Conservation (phyloP, 345 rosid species). For the Streptanthus diversifolius region DNA sequence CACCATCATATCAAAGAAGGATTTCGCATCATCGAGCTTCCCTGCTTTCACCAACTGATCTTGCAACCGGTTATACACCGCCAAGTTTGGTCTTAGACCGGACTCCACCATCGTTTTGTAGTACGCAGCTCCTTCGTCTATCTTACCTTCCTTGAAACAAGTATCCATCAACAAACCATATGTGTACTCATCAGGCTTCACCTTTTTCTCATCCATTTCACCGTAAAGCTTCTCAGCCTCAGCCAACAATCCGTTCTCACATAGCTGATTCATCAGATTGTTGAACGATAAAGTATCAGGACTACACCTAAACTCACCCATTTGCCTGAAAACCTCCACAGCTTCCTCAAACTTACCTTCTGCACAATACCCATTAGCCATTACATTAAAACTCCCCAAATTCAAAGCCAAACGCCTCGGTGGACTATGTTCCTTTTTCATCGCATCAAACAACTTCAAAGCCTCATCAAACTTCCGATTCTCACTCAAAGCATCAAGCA, state of each 20-base stretch:
- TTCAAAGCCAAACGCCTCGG: slow-evolving; percentile 61
- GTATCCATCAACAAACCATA: slow-evolving; percentile 68
- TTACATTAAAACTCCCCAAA: slow-evolving; percentile 84
- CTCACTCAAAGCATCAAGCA: slow-evolving; percentile 70
- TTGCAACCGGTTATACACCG: slow-evolving; percentile 65
- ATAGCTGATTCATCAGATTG: slow-evolving; percentile 73
- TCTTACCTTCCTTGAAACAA: slow-evolving; percentile 53
- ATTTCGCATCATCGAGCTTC: slow-evolving; percentile 72
- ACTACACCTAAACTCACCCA: slow-evolving; percentile 59
- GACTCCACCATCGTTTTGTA: slow-evolving; percentile 66
- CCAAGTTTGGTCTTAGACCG: slow-evolving; percentile 68
- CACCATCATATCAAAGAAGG: slow-evolving; percentile 71
- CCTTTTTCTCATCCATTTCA: slow-evolving; percentile 76
- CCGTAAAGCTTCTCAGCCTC: slow-evolving; percentile 69
- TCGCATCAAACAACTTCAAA: slow-evolving; percentile 60
- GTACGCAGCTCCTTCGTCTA: slow-evolving; percentile 81
- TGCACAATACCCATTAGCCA: slow-evolving; percentile 69
- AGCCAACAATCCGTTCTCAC: slow-evolving; percentile 54
- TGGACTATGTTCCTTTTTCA: slow-evolving; percentile 61
- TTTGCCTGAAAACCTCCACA: slow-evolving; percentile 58
- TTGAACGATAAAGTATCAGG: slow-evolving; percentile 67
- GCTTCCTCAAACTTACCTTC: slow-evolving; percentile 65
- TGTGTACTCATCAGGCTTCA: slow-evolving; percentile 81
- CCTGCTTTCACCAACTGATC: slow-evolving; percentile 56
- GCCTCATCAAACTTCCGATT: slow-evolving; percentile 73